Evolutionary conservation across 352 stramenopile genomes (phyloP), one percentile per base, ranked within the genome.

Genomic region (Pythium biforme): DNA sequence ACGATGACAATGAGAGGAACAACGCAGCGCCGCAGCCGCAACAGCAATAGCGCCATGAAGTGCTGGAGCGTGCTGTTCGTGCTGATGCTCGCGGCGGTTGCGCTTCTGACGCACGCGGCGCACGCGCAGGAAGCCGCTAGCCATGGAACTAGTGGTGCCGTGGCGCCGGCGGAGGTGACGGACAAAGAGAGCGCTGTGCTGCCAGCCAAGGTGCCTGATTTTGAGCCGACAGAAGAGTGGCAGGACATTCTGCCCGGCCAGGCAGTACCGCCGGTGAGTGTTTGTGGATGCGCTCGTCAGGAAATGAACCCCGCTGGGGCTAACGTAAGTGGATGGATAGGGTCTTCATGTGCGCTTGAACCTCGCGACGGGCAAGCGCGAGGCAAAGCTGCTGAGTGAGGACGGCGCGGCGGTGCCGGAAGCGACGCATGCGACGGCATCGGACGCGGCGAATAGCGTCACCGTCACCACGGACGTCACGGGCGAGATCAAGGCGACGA

Each of bases 331-430:
- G 23, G 74, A 5, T 63, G 41, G 68, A 33, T 53, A 94, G 86
- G 86, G 86, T n/a, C 74, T 95, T 5, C 86, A 95, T 39, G 79
- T 95, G 53, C 83, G 86, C 11, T 64, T 95, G 63, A 93, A 95
- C 56, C 59, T 95, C 10, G 77, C 86, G 55, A 95, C 86, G 14
- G 86, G 86, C 19, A 91, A 92, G 63, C 76, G 77, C 20, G 86
- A 95, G 63, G 86, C 86, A n/a, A 95, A 93, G 70, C 50, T 93
- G n/a, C 69, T 93, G 41, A 58, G n/a, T 37, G 46, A 70, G 19
- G 75, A 93, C 45, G 64, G 75, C 7, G 62, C 67, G 4, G 58
- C 70, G 22, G 55, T 74, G 50, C 50, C 68, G 5, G 59, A 54
- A 10, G 49, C 68, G 4, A 57, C 61, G 1, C 74, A 79, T 19